Evolutionary conservation across 805 yeast genomes (phyloP).

Genomic region (Lachancea kluyveri): DNA sequence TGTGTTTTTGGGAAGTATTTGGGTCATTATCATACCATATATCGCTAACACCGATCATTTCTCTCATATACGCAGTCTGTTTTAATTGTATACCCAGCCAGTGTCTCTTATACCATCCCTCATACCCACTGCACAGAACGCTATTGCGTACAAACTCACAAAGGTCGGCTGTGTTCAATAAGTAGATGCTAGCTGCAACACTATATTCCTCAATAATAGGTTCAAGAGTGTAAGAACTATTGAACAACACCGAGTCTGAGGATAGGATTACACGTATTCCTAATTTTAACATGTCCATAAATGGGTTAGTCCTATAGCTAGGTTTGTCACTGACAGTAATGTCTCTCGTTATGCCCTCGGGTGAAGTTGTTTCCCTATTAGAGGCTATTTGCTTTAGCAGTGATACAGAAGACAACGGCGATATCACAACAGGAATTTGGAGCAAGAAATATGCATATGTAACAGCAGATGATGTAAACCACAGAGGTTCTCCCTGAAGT

Average conservation of each 20-base stretch:
- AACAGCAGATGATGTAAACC: constrained; percentile 18
- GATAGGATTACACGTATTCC: constrained; percentile 26
- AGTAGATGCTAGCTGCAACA: constrained; percentile 31
- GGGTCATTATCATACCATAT: constrained; percentile 25
- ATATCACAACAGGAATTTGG: constrained; percentile 25
- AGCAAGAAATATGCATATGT: constrained; percentile 24
- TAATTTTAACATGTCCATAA: constrained; percentile 24
- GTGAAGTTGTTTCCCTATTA: constrained; percentile 1
- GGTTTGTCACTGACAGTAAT: constrained; percentile 16
- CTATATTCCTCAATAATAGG: constrained; percentile 31
- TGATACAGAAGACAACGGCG: constrained; percentile 29
- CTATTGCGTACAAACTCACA: constrained; percentile 29
- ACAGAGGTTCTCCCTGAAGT: constrained; percentile 25
- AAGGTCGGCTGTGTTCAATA: constrained; percentile 28
- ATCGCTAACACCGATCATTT: constrained; percentile 21
- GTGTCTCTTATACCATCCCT: constrained; percentile 29
- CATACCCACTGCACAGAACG: constrained; percentile 25
- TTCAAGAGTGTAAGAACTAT: constrained; percentile 28
- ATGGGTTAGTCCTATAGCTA: constrained; percentile 25
- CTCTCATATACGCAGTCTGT: constrained; percentile 9
- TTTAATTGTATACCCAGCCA: constrained; percentile 25
- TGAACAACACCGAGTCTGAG: constrained; percentile 24
- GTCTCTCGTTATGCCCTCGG: constrained; percentile 15
- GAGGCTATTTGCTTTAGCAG: constrained; percentile 1
- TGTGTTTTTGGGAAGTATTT: constrained; percentile 28